phyloP scores from a whole-genome alignment of 768 basidiomycete genomes.

The Mycena floridula region DNA sequence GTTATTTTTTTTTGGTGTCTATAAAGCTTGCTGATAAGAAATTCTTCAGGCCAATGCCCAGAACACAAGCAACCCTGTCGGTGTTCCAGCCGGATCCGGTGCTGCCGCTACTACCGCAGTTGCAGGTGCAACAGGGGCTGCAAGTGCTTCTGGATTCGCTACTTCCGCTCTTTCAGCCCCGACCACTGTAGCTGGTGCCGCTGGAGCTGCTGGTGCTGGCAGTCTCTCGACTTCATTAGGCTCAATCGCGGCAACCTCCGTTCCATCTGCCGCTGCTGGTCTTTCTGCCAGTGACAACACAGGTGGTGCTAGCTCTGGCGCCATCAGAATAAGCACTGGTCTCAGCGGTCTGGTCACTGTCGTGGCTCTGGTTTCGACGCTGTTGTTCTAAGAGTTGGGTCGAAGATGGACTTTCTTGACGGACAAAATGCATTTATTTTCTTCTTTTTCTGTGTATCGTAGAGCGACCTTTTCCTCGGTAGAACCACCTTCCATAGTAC shows the following conservation, averaged over 20 bases:
- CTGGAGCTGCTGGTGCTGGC: constrained; percentile 16
- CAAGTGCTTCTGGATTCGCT: constrained; percentile 2
- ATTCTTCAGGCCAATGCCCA: constrained; percentile 12
- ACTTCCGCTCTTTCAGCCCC: constrained; percentile 13
- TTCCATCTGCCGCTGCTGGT: constrained; percentile 8
- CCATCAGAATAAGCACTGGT: constrained; percentile 22
- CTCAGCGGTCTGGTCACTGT: constrained; percentile 22
- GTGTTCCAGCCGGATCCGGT: constrained; percentile 5
- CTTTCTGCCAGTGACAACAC: constrained; percentile 7
- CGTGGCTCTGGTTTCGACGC: constrained; percentile 5
- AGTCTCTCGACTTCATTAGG: constrained; percentile 11
- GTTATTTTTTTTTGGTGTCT: not conserved
- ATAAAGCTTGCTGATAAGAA: not conserved
- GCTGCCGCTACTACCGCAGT: not conserved
- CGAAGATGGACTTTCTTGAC: not conserved
- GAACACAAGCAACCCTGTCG: constrained; percentile 13
- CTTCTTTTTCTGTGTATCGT: constrained; percentile 2
- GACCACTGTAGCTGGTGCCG: constrained; percentile 1
- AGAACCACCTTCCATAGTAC: not conserved
- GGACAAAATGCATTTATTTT: constrained; percentile 4
- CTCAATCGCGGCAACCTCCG: constrained; percentile 2
- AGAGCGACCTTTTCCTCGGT: not conserved
- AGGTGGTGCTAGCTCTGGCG: constrained; percentile 6
- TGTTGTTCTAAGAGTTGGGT: constrained; percentile 1
- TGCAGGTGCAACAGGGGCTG: constrained; percentile 8